Conservation (phyloP, 1,284 basidiomycete genomes). For the Phlebopus sp. region DNA sequence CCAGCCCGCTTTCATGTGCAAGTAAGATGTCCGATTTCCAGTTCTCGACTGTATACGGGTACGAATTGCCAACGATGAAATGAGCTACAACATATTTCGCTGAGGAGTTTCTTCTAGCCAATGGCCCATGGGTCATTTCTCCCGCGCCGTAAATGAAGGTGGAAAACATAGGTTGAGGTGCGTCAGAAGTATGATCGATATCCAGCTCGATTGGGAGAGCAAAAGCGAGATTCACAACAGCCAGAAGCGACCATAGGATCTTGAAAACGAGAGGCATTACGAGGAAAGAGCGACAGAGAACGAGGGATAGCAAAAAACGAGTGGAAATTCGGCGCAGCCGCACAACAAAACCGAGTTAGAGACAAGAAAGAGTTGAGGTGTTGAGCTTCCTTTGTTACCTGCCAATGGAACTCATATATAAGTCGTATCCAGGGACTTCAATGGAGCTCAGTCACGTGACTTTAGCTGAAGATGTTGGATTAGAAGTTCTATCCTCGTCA, state of each 20-base stretch:
- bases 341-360: background rate
- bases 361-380: background rate
- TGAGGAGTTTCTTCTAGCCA: conserved; percentile 17
- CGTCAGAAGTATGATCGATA: no score
- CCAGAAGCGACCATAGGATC: conserved; percentile 14
- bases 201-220: conserved; percentile 16
- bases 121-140: background rate
- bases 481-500: no score
- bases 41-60: conserved; percentile 55
- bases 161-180: background rate
- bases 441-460: no score
- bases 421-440: no score
- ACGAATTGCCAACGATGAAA: conserved; percentile 68
- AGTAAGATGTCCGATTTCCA: conserved; percentile 58
- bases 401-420: no score
- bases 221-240: conserved; percentile 2
- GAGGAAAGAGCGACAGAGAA: conserved; percentile 6
- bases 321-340: background rate
- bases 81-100: conserved; percentile 62
- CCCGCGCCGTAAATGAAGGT: conserved; percentile 1
- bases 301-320: no score
- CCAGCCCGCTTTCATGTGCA: conserved; percentile 59
- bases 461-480: no score
- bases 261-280: conserved; percentile 15
- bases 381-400: no score